Evolutionary conservation across 2,329 filamentous ascomycete species (phyloP), one percentile per base, ranked within the genome.

Genomic region (Proliferodiscus dingleyae): DNA sequence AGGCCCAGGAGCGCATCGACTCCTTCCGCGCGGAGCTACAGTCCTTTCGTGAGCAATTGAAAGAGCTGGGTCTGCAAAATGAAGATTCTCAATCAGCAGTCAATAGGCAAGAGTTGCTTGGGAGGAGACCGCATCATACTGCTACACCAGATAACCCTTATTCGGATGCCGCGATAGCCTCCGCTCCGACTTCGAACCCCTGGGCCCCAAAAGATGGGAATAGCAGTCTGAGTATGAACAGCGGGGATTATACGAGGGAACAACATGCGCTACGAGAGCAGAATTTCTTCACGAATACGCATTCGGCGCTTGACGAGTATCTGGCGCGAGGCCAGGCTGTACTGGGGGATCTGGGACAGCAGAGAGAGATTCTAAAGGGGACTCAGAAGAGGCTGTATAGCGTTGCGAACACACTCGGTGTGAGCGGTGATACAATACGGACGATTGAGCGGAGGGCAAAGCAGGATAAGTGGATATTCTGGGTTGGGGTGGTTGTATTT

Each of bases 391-490:
- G 83, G 64, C 73, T 98, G 40, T 97, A 97, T 64, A 91, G 81
- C 58, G 89, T 96, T 16, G 93, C 88, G 5, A 97, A 95, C 63
- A 97, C 93, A 18, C 70, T 98, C 38, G 93, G 93, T 0, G 79
- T 98, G 49, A 94, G 87, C 61, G 90, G 91, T 16, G 91, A 97
- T 64, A 98, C 93, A 2, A 98, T 98, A 54, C 82, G 93, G 37
- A 97, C 93, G 89, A 85, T 98, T 33, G 91, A 97, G 69, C 72
- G 93, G 57, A 76, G 93, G 52, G 89, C 93, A 41, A 86, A 82
- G 66, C 87, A 97, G 71, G 93, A 98, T 66, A 97, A 96, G 69
- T 97, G 90, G 89, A 95, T 98, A 28, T 98, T 98, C 66, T 87
- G 86, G 76, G 85, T 73, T 0, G 89, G 93, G 0, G 89, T 91